Conservation (phyloP, 345 rosid genomes). For the Salix suchowensis region DNA sequence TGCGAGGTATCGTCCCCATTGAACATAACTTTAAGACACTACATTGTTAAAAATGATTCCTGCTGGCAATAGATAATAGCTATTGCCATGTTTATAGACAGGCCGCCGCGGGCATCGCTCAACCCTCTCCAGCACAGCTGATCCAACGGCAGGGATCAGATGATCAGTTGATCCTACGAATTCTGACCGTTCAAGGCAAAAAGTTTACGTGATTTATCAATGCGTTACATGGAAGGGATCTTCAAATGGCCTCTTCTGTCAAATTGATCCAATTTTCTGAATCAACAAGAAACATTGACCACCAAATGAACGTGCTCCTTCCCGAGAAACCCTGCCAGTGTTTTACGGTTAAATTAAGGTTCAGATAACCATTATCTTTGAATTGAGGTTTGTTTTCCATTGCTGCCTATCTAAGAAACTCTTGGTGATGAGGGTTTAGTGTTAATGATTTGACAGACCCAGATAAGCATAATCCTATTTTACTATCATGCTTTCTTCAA, state of each 20-base stretch:
- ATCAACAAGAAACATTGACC: not conserved
- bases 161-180: no score
- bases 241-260: not conserved
- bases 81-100: not conserved
- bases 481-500: not conserved
- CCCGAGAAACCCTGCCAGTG: not conserved
- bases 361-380: not conserved
- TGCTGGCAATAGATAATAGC: not conserved
- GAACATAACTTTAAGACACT: no score
- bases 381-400: not conserved
- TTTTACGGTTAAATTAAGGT: not conserved
- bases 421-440: conserved; percentile 2
- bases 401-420: not conserved
- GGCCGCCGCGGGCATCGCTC: conserved; percentile 16
- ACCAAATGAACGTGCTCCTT: conserved; percentile 2
- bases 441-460: conserved; percentile 8
- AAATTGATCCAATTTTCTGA: not conserved
- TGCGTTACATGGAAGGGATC: not conserved
- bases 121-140: not conserved
- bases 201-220: not conserved
- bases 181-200: not conserved
- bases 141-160: not conserved
- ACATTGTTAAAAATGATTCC: not conserved
- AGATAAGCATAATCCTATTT: not conserved
- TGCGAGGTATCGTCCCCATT: conserved; percentile 3